Evolutionary conservation across 2,329 filamentous ascomycete species (phyloP).

Genomic region (Neofusicoccum sp.): DNA sequence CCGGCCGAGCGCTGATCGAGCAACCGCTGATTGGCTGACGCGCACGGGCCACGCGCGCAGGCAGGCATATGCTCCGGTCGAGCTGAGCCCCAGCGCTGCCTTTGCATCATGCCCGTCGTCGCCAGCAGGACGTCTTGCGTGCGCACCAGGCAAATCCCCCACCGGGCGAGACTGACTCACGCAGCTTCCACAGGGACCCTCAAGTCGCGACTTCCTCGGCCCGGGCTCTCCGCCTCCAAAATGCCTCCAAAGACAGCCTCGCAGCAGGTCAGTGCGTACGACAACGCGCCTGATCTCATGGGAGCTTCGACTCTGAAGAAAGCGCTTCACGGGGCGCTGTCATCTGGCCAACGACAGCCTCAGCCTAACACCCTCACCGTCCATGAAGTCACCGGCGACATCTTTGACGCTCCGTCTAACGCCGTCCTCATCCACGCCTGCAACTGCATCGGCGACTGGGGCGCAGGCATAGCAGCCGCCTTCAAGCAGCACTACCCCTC

Average conservation of each 20-base stretch:
- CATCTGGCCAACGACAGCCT: not conserved
- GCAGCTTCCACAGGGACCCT: not conserved
- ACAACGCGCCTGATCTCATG: not conserved
- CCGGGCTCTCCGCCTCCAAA: not conserved
- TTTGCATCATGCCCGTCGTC: not conserved
- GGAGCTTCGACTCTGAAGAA: not conserved
- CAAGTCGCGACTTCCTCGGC: not conserved
- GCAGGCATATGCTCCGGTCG: slow-evolving; percentile 2
- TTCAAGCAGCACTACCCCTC: slow-evolving; percentile 53
- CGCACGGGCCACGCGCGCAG: not conserved
- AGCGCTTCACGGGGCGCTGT: not conserved
- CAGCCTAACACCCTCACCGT: slow-evolving; percentile 1
- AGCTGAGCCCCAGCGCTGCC: not conserved
- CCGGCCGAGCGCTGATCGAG: slow-evolving; percentile 7
- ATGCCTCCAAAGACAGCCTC: slow-evolving; percentile 13
- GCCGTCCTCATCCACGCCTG: slow-evolving; percentile 59
- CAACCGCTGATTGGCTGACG: not conserved
- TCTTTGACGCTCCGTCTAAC: slow-evolving; percentile 53
- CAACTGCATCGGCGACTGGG: slow-evolving; percentile 59
- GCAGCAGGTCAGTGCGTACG: slow-evolving; percentile 4
- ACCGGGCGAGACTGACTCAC: not conserved
- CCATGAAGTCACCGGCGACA: slow-evolving; percentile 40
- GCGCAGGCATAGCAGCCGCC: slow-evolving; percentile 54
- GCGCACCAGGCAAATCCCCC: not conserved
- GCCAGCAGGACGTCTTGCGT: not conserved